Conservation (phyloP, 2,329 filamentous ascomycete species). For the Penicillium sp. region DNA sequence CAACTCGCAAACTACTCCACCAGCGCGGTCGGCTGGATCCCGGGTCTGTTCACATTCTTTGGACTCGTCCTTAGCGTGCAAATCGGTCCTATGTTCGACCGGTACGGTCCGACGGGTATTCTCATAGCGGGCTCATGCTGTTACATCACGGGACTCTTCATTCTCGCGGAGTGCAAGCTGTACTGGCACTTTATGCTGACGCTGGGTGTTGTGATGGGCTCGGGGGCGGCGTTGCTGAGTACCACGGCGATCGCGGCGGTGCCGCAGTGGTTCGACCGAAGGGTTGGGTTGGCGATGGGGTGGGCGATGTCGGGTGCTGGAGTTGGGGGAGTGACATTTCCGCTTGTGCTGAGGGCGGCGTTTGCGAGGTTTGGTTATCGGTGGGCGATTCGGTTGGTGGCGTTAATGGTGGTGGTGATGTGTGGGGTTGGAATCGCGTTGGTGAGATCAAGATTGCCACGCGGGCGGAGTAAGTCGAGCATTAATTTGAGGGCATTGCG, state of each 20-base stretch:
- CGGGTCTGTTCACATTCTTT: conserved; percentile 53
- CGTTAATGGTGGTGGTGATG: conserved; percentile 40
- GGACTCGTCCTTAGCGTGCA: conserved; percentile 51
- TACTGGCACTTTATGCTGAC: conserved; percentile 57
- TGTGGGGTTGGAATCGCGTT: conserved; percentile 40
- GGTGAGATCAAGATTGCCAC: conserved; percentile 43
- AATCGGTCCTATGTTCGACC: conserved; percentile 56
- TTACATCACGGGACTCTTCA: conserved; percentile 48
- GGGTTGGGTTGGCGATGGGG: conserved; percentile 45
- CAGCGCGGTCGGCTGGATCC: conserved; percentile 56
- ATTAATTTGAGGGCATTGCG: conserved; percentile 51
- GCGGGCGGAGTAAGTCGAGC: conserved; percentile 36
- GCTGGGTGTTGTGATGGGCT: conserved; percentile 44
- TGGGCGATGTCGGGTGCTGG: conserved; percentile 47
- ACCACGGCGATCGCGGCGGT: conserved; percentile 46
- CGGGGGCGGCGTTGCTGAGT: conserved; percentile 42
- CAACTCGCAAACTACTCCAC: conserved; percentile 51
- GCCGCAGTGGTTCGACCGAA: conserved; percentile 48
- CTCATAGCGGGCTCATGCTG: conserved; percentile 44
- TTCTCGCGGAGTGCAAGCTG: conserved; percentile 51
- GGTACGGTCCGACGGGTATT: conserved; percentile 51
- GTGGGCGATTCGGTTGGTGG: conserved; percentile 47
- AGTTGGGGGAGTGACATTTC: conserved; percentile 45
- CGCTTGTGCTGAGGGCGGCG: conserved; percentile 40
- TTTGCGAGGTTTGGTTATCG: conserved; percentile 43